phyloP scores from a whole-genome alignment of 352 stramenopile genomes.

The Globisporangium perplexum region DNA sequence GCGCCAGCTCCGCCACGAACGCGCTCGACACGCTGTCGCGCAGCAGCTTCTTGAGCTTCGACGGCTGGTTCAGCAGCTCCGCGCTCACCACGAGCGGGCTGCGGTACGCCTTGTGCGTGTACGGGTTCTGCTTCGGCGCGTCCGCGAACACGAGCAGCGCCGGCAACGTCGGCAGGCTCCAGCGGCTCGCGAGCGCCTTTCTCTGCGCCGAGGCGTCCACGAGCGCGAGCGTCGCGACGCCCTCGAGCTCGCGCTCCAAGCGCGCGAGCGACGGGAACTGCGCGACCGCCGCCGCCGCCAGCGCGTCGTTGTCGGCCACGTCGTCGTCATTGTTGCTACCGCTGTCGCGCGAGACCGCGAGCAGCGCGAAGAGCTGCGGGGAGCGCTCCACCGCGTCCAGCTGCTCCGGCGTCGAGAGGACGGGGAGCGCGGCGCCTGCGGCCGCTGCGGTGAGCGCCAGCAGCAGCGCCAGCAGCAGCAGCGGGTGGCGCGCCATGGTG shows the following conservation, averaged over 20 bases:
- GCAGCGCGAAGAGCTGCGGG: slow-evolving; percentile 8
- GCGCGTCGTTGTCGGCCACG: slow-evolving; percentile 17
- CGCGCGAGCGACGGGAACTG: slow-evolving; percentile 27
- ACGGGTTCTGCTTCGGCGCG: slow-evolving; percentile 62
- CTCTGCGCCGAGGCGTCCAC: slow-evolving; percentile 27
- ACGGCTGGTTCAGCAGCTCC: slow-evolving; percentile 30
- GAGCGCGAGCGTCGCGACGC: slow-evolving; percentile 37
- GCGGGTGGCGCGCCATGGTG: too few relatives aligned
- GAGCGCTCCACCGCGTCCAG: slow-evolving; percentile 10
- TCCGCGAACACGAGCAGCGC: slow-evolving; percentile 59
- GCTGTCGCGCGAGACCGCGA: slow-evolving; percentile 10
- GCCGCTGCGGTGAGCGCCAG: too few relatives aligned
- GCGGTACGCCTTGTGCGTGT: slow-evolving; percentile 61
- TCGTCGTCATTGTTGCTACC: too few relatives aligned
- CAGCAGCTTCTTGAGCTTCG: slow-evolving; percentile 56
- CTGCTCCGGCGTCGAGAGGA: slow-evolving; percentile 6
- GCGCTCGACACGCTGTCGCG: slow-evolving; percentile 50
- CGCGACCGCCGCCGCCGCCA: slow-evolving; percentile 18
- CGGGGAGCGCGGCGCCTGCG: slow-evolving; percentile 1
- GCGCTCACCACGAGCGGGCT: slow-evolving; percentile 29
- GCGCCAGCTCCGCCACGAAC: slow-evolving; percentile 35
- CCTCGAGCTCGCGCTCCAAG: slow-evolving; percentile 39
- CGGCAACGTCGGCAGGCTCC: slow-evolving; percentile 39
- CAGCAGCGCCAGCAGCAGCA: too few relatives aligned
- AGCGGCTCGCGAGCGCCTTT: slow-evolving; percentile 44